phyloP scores from a whole-genome alignment of 2,329 filamentous ascomycete genomes.

The Sporothrix curviconia region DNA sequence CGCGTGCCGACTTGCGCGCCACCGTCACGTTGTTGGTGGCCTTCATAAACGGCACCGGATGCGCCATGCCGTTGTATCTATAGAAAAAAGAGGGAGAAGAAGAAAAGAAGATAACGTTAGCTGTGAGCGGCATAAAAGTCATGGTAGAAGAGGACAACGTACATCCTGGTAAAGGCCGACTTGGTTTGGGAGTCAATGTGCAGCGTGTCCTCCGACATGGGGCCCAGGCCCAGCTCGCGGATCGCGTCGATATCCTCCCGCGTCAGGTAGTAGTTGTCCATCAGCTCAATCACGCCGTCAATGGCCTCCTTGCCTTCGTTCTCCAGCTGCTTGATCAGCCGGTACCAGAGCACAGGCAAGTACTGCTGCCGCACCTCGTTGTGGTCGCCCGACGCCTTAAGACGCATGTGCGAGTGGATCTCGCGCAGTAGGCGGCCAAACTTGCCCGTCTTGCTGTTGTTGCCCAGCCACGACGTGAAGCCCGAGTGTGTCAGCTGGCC shows the following conservation, averaged over 20 bases:
- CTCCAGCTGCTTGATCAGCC: slow-evolving; percentile 67
- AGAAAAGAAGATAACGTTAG: not conserved
- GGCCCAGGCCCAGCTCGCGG: slow-evolving; percentile 81
- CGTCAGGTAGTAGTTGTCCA: slow-evolving; percentile 96
- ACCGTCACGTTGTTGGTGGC: slow-evolving; percentile 67
- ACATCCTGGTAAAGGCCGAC: slow-evolving; percentile 80
- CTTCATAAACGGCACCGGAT: slow-evolving; percentile 95
- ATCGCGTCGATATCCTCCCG: slow-evolving; percentile 92
- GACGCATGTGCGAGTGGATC: slow-evolving; percentile 93
- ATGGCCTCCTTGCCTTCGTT: slow-evolving; percentile 76
- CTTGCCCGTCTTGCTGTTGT: slow-evolving; percentile 80
- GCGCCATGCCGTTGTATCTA: slow-evolving; percentile 78
- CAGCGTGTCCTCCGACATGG: slow-evolving; percentile 67
- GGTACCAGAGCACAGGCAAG: slow-evolving; percentile 78
- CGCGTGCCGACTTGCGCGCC: slow-evolving; percentile 64
- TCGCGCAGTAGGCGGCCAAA: slow-evolving; percentile 80
- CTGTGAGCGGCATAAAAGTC: too few relatives aligned
- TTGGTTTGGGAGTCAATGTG: slow-evolving; percentile 83
- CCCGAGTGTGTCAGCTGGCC: slow-evolving; percentile 68
- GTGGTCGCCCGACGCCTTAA: slow-evolving; percentile 81
- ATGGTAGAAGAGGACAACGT: slow-evolving; percentile 43
- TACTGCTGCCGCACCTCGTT: slow-evolving; percentile 95
- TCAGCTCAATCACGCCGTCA: slow-evolving; percentile 78
- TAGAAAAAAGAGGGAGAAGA: not conserved
- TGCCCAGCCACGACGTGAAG: slow-evolving; percentile 91